phyloP scores from a whole-genome alignment of 345 rosid genomes.

The Sisymbrium irio region DNA sequence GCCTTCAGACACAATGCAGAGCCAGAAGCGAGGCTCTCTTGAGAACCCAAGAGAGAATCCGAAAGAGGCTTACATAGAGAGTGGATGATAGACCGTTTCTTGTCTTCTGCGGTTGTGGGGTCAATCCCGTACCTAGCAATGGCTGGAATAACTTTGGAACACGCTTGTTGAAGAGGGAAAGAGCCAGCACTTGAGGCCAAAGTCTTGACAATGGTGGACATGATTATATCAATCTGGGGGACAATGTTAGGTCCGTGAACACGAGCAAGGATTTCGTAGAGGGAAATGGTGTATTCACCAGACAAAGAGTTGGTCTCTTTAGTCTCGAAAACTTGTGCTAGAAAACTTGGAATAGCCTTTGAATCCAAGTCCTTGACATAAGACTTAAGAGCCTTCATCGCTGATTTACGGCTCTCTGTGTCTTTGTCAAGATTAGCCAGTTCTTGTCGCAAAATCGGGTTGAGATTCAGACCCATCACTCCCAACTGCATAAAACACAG shows the following conservation, averaged over 20 bases:
- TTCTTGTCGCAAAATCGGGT: constrained; percentile 66
- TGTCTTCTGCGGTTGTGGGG: constrained; percentile 64
- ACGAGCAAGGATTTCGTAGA: constrained; percentile 92
- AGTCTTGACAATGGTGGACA: constrained; percentile 80
- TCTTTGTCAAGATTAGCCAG: constrained; percentile 93
- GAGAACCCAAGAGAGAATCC: constrained; percentile 73
- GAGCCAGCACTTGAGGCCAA: constrained; percentile 89
- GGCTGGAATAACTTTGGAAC: constrained; percentile 90
- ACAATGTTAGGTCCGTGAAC: constrained; percentile 91
- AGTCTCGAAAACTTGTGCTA: constrained; percentile 95
- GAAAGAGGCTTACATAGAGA: constrained; percentile 82
- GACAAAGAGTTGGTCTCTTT: constrained; percentile 81
- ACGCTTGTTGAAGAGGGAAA: constrained; percentile 94
- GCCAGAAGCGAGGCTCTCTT: constrained; percentile 80
- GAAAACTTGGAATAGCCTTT: constrained; percentile 78
- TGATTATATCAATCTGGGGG: constrained; percentile 83
- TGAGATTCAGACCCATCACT: constrained; percentile 62
- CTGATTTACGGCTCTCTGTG: constrained; percentile 83
- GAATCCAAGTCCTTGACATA: constrained; percentile 89
- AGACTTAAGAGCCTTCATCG: constrained; percentile 85
- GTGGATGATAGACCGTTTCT: constrained; percentile 69
- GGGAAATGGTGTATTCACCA: constrained; percentile 91
- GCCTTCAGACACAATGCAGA: constrained; percentile 88
- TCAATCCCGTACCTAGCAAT: constrained; percentile 90
- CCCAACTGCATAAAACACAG: constrained; percentile 18